Percentiles rank a stretch among this genome's conserved stretches.
These are phyloP conservation scores for Tripterygium wilfordii DNA, from an alignment of 177 flowering plant genomes.

Conservation along the genomic window DNA sequence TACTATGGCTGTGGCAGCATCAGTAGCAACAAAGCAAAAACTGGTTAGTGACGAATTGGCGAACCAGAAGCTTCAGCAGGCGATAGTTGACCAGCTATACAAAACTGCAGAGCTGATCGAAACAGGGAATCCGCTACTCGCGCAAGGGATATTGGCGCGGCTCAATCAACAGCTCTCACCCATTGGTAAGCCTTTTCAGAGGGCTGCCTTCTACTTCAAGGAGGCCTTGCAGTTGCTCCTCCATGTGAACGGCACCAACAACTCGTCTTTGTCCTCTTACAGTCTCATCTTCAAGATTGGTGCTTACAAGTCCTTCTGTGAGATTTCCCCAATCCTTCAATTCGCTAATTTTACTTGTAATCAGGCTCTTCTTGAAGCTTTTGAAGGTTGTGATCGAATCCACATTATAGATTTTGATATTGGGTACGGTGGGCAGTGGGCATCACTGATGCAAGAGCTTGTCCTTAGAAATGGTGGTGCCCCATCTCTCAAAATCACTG, in stretches of 20 bases:
- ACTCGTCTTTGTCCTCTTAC: slow-evolving; percentile 29
- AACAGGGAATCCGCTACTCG: slow-evolving; percentile 70
- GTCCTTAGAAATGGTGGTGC: slow-evolving; percentile 35
- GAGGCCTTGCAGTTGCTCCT: slow-evolving; percentile 67
- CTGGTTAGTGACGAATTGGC: slow-evolving; percentile 35
- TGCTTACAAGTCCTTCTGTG: slow-evolving; percentile 76
- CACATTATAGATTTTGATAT: slow-evolving; percentile 83
- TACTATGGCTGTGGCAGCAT: slow-evolving; percentile 8
- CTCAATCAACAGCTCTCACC: slow-evolving; percentile 97
- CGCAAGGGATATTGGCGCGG: slow-evolving; percentile 99
- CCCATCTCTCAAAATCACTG: slow-evolving; percentile 67
- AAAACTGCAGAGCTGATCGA: slow-evolving; percentile 78
- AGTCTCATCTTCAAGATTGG: slow-evolving; percentile 59
- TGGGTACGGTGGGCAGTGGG: slow-evolving; percentile 83
- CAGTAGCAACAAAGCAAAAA: slow-evolving; percentile 23
- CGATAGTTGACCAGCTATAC: slow-evolving; percentile 54
- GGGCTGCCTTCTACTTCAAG: slow-evolving; percentile 86
- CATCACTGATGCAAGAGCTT: slow-evolving; percentile 89
- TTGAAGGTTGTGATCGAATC: slow-evolving; percentile 46
- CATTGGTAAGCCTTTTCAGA: slow-evolving; percentile 61
- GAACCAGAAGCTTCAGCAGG: slow-evolving; percentile 54
- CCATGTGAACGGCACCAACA: slow-evolving; percentile 14
- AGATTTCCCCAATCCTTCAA: slow-evolving; percentile 71
- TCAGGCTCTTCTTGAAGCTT: slow-evolving; percentile 76
- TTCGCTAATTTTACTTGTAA: slow-evolving; percentile 79